Percentiles rank a stretch among this genome's conserved stretches.
These are phyloP conservation scores for Monosporascus sp. DNA, from an alignment of 2,329 filamentous ascomycete species.

Conservation along the genomic window DNA sequence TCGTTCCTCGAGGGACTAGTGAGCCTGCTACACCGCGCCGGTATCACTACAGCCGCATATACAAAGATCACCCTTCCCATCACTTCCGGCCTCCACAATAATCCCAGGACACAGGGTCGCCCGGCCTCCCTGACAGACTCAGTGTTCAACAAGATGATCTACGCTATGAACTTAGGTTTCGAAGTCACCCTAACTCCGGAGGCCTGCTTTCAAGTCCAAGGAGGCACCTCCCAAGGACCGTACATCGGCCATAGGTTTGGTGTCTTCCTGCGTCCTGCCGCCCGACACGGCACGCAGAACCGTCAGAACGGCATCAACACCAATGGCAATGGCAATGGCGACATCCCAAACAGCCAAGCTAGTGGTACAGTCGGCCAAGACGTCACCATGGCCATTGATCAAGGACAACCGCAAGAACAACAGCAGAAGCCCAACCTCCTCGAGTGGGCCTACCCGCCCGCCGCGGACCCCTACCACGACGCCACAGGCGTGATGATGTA, in stretches of 20 bases:
- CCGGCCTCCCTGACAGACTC: conserved; percentile 37
- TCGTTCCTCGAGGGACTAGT: conserved; percentile 39
- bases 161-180: conserved; percentile 35
- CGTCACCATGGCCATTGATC: too few relatives aligned
- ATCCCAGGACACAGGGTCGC: conserved; percentile 13
- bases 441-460: conserved; percentile 36
- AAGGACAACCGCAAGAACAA: not conserved
- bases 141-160: conserved; percentile 39
- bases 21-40: conserved; percentile 39
- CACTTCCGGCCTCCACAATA: conserved; percentile 11
- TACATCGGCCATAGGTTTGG: conserved; percentile 14
- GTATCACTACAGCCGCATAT: conserved; percentile 37
- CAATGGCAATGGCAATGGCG: conserved; percentile 1
- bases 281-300: not conserved
- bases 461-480: conserved; percentile 33
- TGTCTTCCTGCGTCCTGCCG: conserved; percentile 27
- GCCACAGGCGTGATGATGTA: conserved; percentile 41
- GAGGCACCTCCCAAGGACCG: conserved; percentile 8
- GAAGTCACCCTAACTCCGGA: conserved; percentile 41
- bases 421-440: conserved; percentile 25
- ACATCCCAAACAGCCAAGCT: not conserved
- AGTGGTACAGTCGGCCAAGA: too few relatives aligned
- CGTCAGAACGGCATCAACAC: conserved; percentile 1
- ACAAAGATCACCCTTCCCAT: conserved; percentile 35
- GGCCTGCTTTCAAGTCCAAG: conserved; percentile 18